Evolutionary conservation across 2,329 filamentous ascomycete species (phyloP), one percentile per base, ranked within the genome.

Genomic region (Alternaria brassicae): DNA sequence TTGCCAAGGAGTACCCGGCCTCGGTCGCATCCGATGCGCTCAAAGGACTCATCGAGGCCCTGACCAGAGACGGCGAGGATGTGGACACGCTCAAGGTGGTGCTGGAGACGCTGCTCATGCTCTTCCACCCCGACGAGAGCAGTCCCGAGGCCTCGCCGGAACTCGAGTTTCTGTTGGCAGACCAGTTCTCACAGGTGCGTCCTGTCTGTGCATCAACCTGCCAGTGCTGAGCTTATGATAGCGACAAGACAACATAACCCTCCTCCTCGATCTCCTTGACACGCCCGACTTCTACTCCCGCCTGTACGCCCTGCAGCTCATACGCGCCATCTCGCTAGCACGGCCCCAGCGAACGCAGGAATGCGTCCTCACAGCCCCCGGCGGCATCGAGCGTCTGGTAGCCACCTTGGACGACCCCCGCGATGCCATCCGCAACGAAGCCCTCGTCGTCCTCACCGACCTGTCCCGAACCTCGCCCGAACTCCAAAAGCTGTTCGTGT

Each of bases 81-180:
- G 90, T 97, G 58, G 95, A 99, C 78, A 99, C 96, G 5, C 90
- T 96, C 75, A 96, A 97, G 80, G 88, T 96, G 57, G 91, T 97
- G 61, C 84, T 99, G 65, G 95, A 99, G 85, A 99, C 96, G 42
- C 82, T 99, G 71, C 83, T 98, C 76, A 94, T 96, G 89, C 88
- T 99, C 39, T 98, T 98, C 79, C 87, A 86, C 67, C 88, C 87
- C 6, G 86, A 89, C 73, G 83, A 84, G 71, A 81, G 81, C 48
- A 89, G 87, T 72, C 83, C 92, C 30, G 94, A 98, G 84, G 92
- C 94, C 53, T 97, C 94, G 13, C 94, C 98, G 66, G 95, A 99
- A 79, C 96, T 99, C 70, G 91, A 91, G 17, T 83, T 98, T 27
- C 99, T 95, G 93, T 84, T 99, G 59, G 95, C 95, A 53, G 95